Percentiles rank a stretch among this genome's conserved stretches.
These are phyloP conservation scores for Hsuehochloa calcarea DNA, from an alignment of 176 grass and related monocot genomes.

Conservation along the genomic window DNA sequence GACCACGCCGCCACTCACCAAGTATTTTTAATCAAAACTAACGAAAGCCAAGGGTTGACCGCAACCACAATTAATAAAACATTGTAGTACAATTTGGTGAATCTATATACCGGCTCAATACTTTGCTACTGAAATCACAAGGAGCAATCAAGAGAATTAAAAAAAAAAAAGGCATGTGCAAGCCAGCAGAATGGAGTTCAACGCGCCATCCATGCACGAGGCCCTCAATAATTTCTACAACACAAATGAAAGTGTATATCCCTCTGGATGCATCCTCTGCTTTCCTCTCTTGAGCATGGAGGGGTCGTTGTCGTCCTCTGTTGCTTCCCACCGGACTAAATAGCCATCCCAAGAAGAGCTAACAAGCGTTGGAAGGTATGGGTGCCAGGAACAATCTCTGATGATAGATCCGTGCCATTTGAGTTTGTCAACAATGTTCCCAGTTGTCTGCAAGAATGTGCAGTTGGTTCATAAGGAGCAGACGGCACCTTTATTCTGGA, in stretches of 20 bases:
- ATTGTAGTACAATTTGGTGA: neutral
- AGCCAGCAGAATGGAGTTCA: neutral
- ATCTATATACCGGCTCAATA: neutral
- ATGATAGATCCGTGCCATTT: constrained; percentile 51
- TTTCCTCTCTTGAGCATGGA: constrained; percentile 26
- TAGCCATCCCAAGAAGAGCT: constrained; percentile 77
- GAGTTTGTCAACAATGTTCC: constrained; percentile 50
- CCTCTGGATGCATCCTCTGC: constrained; percentile 30
- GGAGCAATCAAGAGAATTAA: neutral
- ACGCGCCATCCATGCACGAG: neutral
- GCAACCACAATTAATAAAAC: neutral
- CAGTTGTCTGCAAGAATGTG: constrained; percentile 45
- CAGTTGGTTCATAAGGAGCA: neutral
- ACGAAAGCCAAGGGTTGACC: neutral
- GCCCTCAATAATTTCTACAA: constrained; percentile 31
- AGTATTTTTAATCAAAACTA: neutral
- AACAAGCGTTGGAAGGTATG: constrained; percentile 53
- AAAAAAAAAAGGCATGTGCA: neutral
- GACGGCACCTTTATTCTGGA: neutral
- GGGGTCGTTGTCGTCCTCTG: constrained; percentile 29
- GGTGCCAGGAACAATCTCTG: constrained; percentile 79
- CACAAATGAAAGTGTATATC: constrained; percentile 40
- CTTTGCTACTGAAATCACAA: neutral
- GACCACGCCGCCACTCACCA: neutral
- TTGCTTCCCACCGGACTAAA: constrained; percentile 58